phyloP scores from a whole-genome alignment of 1,139 yeast species.

The Debaryomyces sp. region DNA sequence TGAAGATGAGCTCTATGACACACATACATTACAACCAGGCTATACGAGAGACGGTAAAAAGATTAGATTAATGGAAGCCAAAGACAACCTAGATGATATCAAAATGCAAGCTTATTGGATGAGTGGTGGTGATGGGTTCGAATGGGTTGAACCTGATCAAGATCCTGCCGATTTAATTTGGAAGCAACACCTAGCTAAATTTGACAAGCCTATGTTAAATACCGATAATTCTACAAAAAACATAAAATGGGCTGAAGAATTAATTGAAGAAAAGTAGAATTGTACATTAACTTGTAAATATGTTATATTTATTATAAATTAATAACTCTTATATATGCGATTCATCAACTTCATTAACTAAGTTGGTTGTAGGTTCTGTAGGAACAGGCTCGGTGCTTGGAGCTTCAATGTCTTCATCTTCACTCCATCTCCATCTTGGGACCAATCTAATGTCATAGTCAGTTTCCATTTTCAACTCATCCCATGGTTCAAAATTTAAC shows the following conservation, averaged over 20 bases:
- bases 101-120: constrained; percentile 77
- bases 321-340: constrained; percentile 9
- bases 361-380: background rate
- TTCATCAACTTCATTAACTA: constrained; percentile 6
- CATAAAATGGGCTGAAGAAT: constrained; percentile 41
- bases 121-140: constrained; percentile 73
- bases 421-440: constrained; percentile 36
- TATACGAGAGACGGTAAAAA: constrained; percentile 42
- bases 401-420: constrained; percentile 10
- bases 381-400: background rate
- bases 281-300: constrained; percentile 7
- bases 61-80: constrained; percentile 41
- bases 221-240: constrained; percentile 18
- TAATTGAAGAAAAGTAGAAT: constrained; percentile 23
- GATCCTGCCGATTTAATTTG: constrained; percentile 73
- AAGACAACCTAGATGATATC: constrained; percentile 53
- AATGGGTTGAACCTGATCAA: constrained; percentile 80
- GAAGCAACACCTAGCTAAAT: constrained; percentile 40
- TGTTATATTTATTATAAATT: constrained; percentile 2
- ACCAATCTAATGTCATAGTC: constrained; percentile 48
- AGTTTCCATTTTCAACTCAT: constrained; percentile 47
- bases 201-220: constrained; percentile 23
- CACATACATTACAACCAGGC: constrained; percentile 36
- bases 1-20: constrained; percentile 26
- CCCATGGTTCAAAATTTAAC: constrained; percentile 57